Conservation (phyloP, 371 early-diverging fungal species). For the Apophysomyces ossiformis region DNA sequence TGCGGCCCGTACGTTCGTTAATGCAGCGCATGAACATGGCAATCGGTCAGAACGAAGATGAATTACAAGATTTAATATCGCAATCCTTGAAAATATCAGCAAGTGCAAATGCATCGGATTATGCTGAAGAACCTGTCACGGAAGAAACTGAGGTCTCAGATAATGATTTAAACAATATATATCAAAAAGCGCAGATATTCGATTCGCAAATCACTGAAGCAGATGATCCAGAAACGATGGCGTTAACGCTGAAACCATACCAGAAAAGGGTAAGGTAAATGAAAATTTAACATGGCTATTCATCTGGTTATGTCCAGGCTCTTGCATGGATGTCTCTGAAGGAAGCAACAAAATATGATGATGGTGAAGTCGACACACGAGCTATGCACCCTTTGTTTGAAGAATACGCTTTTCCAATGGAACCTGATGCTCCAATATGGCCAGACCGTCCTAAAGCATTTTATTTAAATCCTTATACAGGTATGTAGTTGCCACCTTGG, state of each 20-base stretch:
- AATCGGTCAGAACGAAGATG: conserved; percentile 21
- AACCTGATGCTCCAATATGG: conserved; percentile 14
- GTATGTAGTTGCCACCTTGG: conserved; percentile 18
- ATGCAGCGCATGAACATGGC: conserved; percentile 32
- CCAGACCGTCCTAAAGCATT: conserved; percentile 34
- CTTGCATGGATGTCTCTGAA: conserved; percentile 69
- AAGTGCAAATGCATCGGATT: background rate
- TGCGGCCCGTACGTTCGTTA: conserved; percentile 44
- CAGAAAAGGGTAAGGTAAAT: conserved; percentile 53
- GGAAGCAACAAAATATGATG: conserved; percentile 38
- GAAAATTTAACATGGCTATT: background rate
- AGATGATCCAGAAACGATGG: conserved; percentile 57
- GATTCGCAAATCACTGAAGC: conserved; percentile 55
- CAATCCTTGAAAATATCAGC: conserved; percentile 23
- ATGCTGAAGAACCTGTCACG: conserved; percentile 12
- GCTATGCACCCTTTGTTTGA: conserved; percentile 72
- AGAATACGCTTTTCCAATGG: conserved; percentile 54
- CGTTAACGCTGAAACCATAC: conserved; percentile 62
- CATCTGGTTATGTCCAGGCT: conserved; percentile 29
- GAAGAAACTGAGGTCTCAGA: conserved; percentile 59
- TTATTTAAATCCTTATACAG: conserved; percentile 69
- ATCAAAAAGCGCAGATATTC: conserved; percentile 63
- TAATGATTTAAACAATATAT: conserved; percentile 63
- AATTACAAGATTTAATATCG: conserved; percentile 31
- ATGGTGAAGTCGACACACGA: conserved; percentile 40